phyloP scores from a whole-genome alignment of 108 stramenopile species.

The Craspedostauros australis region DNA sequence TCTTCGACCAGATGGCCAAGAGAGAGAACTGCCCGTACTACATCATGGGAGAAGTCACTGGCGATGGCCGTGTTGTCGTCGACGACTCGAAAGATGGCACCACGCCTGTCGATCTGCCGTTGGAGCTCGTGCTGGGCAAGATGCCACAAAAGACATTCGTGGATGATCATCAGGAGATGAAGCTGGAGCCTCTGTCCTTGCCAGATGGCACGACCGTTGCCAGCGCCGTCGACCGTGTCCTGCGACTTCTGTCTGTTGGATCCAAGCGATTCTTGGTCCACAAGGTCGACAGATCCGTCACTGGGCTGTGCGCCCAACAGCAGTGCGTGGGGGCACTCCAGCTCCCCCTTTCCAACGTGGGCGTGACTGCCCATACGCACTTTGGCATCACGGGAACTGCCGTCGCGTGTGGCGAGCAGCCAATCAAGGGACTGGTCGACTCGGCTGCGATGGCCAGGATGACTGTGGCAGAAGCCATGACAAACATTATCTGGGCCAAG shows the following conservation, averaged over 20 bases:
- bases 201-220: conserved; percentile 70
- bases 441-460: conserved; percentile 95
- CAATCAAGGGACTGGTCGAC: conserved; percentile 92
- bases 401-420: conserved; percentile 96
- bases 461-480: conserved; percentile 97
- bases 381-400: conserved; percentile 93
- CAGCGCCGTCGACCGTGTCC: conserved; percentile 79
- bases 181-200: conserved; percentile 56
- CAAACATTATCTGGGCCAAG: conserved; percentile 98
- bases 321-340: conserved; percentile 99
- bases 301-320: conserved; percentile 98
- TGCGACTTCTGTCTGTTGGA: conserved; percentile 92
- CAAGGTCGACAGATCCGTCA: conserved; percentile 98
- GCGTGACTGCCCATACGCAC: conserved; percentile 92
- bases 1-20: conserved; percentile 80
- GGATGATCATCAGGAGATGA: conserved; percentile 48
- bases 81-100: conserved; percentile 81
- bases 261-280: conserved; percentile 98
- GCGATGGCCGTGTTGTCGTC: conserved; percentile 90
- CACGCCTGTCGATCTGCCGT: conserved; percentile 96
- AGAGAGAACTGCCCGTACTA: conserved; percentile 93
- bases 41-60: conserved; percentile 89
- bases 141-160: conserved; percentile 98
- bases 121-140: conserved; percentile 94
- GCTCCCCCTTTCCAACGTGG: conserved; percentile 93